A percentile compares a stretch with the other conserved stretches of the same genome.
Conservation (phyloP, 108 stramenopile genomes). For the Cyclotella sp. region DNA sequence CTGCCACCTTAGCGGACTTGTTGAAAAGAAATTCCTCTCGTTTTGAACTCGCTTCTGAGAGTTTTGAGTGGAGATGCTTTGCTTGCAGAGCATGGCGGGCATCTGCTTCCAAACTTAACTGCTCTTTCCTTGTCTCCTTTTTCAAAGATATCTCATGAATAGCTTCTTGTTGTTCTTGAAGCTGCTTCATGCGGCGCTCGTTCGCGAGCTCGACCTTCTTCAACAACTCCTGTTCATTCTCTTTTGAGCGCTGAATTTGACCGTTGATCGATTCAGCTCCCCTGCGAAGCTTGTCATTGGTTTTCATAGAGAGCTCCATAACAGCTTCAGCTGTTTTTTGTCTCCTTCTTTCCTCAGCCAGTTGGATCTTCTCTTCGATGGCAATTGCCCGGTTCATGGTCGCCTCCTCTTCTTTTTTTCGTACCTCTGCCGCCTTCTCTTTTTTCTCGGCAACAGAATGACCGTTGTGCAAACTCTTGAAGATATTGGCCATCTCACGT, state of each 20-base stretch:
- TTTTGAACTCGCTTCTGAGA: constrained; percentile 1
- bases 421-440: constrained; percentile 4
- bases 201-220: constrained; percentile 28
- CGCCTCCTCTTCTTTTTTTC: not conserved
- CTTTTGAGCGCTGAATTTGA: constrained; percentile 2
- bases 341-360: constrained; percentile 14
- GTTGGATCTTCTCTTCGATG: constrained; percentile 20
- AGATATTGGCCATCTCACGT: constrained; percentile 13
- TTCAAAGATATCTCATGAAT: not conserved
- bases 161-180: constrained; percentile 11
- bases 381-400: not conserved
- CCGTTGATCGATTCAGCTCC: constrained; percentile 6
- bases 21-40: constrained; percentile 10
- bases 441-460: constrained; percentile 18
- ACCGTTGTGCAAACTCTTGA: not conserved
- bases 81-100: not conserved
- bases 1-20: constrained; percentile 13
- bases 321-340: constrained; percentile 3
- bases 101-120: not conserved
- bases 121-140: constrained; percentile 8
- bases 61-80: constrained; percentile 2
- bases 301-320: not conserved
- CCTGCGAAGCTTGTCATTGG: constrained; percentile 25
- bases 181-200: constrained; percentile 15
- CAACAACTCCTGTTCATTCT: not conserved